phyloP scores from a whole-genome alignment of 2,329 filamentous ascomycete species.

The Exophiala bonariae region DNA sequence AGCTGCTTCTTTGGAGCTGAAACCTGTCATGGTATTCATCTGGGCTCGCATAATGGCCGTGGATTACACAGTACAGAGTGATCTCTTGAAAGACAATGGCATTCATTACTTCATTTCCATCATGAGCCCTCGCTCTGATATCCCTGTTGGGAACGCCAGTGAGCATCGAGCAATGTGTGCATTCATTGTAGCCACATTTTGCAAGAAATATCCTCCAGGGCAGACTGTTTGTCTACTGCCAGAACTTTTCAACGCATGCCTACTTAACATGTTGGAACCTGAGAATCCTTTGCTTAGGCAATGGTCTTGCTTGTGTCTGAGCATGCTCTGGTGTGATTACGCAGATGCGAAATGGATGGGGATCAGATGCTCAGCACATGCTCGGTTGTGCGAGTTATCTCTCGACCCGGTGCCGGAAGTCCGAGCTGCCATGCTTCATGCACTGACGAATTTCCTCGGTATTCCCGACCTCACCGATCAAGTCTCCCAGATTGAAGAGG shows the following conservation, averaged over 20 bases:
- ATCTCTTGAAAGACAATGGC: conserved; percentile 93
- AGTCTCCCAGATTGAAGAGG: conserved; percentile 86
- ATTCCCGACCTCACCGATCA: conserved; percentile 91
- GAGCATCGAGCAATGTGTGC: conserved; percentile 99
- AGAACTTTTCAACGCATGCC: conserved; percentile 72
- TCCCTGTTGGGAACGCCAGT: conserved; percentile 82
- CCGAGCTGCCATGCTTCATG: conserved; percentile 87
- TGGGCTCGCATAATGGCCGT: conserved; percentile 96
- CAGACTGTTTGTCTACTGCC: conserved; percentile 88
- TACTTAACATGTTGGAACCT: conserved; percentile 78
- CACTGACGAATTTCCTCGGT: conserved; percentile 88
- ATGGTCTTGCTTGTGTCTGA: conserved; percentile 94
- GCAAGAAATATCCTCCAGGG: conserved; percentile 88
- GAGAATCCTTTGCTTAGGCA: conserved; percentile 88
- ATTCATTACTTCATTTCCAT: conserved; percentile 97
- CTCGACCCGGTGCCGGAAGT: conserved; percentile 91
- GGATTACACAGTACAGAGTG: conserved; percentile 87
- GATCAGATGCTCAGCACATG: conserved; percentile 83
- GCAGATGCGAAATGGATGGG: conserved; percentile 94
- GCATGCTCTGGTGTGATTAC: conserved; percentile 88
- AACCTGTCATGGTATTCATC: conserved; percentile 99
- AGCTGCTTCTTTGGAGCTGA: conserved; percentile 89
- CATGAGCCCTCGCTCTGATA: conserved; percentile 76
- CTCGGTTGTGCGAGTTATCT: conserved; percentile 75
- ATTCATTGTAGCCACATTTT: conserved; percentile 96